These are phyloP conservation scores for Perilla frutescens DNA, from an alignment of 257 asterid species.

Conservation along the genomic window DNA sequence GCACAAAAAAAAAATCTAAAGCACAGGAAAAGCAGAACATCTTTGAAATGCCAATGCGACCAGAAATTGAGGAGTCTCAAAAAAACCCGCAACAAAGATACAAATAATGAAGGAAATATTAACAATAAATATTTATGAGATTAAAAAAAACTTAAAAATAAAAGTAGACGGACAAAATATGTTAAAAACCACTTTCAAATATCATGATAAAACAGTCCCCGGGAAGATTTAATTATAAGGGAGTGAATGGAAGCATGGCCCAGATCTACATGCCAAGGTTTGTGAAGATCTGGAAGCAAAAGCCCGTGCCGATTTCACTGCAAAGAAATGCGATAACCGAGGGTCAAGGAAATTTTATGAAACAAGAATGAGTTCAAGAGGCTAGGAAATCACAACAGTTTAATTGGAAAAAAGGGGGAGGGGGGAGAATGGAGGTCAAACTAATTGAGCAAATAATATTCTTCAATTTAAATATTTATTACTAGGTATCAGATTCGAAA, in stretches of 20 bases:
- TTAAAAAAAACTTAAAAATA: neutral
- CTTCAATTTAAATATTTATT: neutral
- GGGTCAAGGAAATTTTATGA: neutral
- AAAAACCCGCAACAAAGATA: neutral
- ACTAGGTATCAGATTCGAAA: neutral
- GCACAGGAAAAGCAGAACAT: neutral
- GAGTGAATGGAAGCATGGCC: neutral
- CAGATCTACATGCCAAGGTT: slow-evolving; percentile 3
- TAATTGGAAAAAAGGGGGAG: too few species aligned
- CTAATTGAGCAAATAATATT: neutral
- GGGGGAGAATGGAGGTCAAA: neutral
- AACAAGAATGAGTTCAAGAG: neutral
- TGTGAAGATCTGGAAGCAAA: neutral
- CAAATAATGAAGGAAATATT: neutral
- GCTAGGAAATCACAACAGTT: neutral
- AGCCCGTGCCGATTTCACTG: neutral
- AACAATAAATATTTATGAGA: neutral
- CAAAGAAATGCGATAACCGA: neutral
- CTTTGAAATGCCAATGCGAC: neutral
- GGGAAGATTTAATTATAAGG: neutral
- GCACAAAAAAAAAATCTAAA: neutral
- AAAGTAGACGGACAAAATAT: neutral
- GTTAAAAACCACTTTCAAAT: slow-evolving; percentile 9
- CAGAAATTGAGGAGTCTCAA: neutral
- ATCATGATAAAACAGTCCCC: neutral